Evolutionary conservation across 1,284 basidiomycete genomes (phyloP), one percentile per base, ranked within the genome.

Genomic region (Fomitopsis betulina): DNA sequence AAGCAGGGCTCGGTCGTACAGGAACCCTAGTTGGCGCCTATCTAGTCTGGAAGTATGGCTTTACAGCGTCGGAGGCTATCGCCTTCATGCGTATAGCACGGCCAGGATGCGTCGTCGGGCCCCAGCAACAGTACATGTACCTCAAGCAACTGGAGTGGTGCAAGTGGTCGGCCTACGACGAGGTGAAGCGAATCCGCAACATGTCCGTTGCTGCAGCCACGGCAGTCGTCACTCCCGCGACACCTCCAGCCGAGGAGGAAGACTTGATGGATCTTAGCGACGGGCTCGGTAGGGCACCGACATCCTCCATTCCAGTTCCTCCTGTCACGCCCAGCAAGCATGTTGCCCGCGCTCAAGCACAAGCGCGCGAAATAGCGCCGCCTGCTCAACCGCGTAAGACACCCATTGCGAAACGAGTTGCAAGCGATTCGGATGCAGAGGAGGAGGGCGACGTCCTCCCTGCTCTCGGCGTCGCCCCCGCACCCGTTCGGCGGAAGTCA

Each of bases 31-130:
- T 99, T 62, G 95, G 95, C 53, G 97, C 97, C 3, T 99, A 98
- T 78, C 82, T 99, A 58, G 93, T 98, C 65, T 99, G 97, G 92
- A 98, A 97, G 76, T 96, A 98, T 69, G 92, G 92, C n/a, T 99
- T 99, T 71, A 94, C 94, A n/a, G 96, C 96, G 0, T 87, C 89
- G 58, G 97, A 99, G 75, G 96, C 90, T 9, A 99, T 99, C 61
- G 97, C 91, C 0, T 98, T 95, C 74, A 99, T 99, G 97, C 89
- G 97, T 23, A 91, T 99, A 63, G 89, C 98, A 62, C 86, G 96
- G 43, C 97, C 96, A 0, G 94, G 94, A 2, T 95, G 94, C 71
- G 96, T 98, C 15, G 96, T 98, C 38, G 96, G 96, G 13, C 91
- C 91, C 19, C 91, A 93, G 64, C 91, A 93, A 68, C 96, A 98